A percentile compares a stretch with the other conserved stretches of the same genome.
Evolutionary conservation across 768 basidiomycete genomes (phyloP).

Genomic region (Dendrothele bispora): DNA sequence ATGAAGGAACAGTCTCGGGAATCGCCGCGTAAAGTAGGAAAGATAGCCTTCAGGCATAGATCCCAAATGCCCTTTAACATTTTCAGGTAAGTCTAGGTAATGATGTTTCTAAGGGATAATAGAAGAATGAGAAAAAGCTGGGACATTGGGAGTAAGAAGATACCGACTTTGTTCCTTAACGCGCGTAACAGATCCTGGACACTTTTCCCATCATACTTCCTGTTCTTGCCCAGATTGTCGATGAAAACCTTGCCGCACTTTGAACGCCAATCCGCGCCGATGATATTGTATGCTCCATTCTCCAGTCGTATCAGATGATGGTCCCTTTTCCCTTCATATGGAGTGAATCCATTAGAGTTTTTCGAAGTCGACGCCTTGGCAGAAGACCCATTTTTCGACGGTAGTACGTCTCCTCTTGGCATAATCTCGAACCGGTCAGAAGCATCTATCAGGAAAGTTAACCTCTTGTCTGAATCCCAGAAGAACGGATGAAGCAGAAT

Average conservation of each 20-base stretch:
- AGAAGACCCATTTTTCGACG: too few species aligned
- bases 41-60: slow-evolving; percentile 91
- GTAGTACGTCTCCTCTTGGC: slow-evolving; percentile 88
- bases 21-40: slow-evolving; percentile 90
- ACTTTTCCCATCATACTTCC: slow-evolving; percentile 91
- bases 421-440: slow-evolving; percentile 98
- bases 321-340: too few species aligned
- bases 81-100: slow-evolving; percentile 85
- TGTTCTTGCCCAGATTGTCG: slow-evolving; percentile 93
- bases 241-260: slow-evolving; percentile 86
- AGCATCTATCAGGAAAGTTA: slow-evolving; percentile 93
- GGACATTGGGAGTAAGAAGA: background rate
- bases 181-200: slow-evolving; percentile 93
- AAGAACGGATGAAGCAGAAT: slow-evolving; percentile 95
- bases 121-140: background rate
- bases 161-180: slow-evolving; percentile 86
- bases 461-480: slow-evolving; percentile 84
- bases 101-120: slow-evolving; percentile 10
- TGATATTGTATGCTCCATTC: slow-evolving; percentile 61
- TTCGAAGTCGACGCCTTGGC: too few species aligned
- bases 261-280: slow-evolving; percentile 89
- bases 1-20: slow-evolving; percentile 87
- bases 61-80: slow-evolving; percentile 84
- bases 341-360: too few species aligned
- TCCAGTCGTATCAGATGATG: slow-evolving; percentile 75